Evolutionary conservation across 495 filamentous ascomycete species (phyloP).

Genomic region (Aspergillus taichungensis): DNA sequence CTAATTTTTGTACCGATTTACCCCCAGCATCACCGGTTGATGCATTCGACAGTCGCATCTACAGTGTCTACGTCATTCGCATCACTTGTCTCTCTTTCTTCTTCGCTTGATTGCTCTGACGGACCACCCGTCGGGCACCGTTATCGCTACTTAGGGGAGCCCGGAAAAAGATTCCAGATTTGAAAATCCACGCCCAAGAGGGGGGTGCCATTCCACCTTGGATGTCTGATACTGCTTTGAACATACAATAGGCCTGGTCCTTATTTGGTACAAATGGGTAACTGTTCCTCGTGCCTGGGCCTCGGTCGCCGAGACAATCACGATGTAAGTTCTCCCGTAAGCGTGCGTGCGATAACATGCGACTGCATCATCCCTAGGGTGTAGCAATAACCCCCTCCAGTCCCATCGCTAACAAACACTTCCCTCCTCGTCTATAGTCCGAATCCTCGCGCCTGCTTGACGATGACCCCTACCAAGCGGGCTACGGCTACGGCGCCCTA

Average conservation of each 20-base stretch:
- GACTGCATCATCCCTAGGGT: too few relatives aligned
- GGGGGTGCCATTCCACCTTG: slow-evolving; percentile 5
- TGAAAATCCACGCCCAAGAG: not conserved
- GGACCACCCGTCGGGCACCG: not conserved
- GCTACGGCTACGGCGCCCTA: slow-evolving; percentile 40
- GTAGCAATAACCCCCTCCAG: too few relatives aligned
- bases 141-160: not conserved
- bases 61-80: not conserved
- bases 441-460: slow-evolving; percentile 45
- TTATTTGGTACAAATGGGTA: slow-evolving; percentile 33
- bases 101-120: not conserved
- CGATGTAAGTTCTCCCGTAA: slow-evolving; percentile 30
- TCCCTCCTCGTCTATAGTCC: slow-evolving; percentile 14
- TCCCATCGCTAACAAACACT: slow-evolving; percentile 15
- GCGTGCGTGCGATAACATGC: not conserved
- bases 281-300: slow-evolving; percentile 45
- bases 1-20: not conserved
- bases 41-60: not conserved
- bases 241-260: slow-evolving; percentile 9
- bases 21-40: slow-evolving; percentile 8
- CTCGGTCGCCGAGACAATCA: slow-evolving; percentile 32
- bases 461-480: slow-evolving; percentile 42
- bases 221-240: slow-evolving; percentile 21
- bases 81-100: slow-evolving; percentile 5
- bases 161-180: not conserved